Evolutionary conservation across 495 filamentous ascomycete genomes (phyloP), one percentile per base, ranked within the genome.

Genomic region (Penicillium mononematosum): DNA sequence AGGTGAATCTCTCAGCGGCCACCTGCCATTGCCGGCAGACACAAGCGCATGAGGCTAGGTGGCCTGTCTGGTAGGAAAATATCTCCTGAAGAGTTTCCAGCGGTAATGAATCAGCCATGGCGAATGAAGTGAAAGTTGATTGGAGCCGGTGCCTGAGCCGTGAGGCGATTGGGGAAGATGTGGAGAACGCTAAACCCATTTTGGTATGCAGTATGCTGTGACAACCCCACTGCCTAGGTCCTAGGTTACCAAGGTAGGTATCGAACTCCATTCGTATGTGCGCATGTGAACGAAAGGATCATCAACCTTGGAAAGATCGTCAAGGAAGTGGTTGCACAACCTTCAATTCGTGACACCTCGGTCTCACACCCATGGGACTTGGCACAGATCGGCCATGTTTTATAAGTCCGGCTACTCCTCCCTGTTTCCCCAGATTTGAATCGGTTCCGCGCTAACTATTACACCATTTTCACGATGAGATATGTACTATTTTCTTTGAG

Each of bases 401-500:
- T 45, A 55, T 55, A 46, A 55, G 10, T 2, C 17, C 7, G 11
- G 3, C 25, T 27, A 8, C 27, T 8, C 25, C 6, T 19, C 10
- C 43, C 11, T 24, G n/a, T 29, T 14, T 6, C 17, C 12, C 29
- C 39, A 16, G 31, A 50, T 46, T 24, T 19, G 38, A 31, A 5
- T 29, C 20, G 4, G 5, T 6, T 29, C 4, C 34, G 6, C 7
- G 6, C 6, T n/a, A 42, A 3, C 36, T 17, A 5, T 24, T 16
- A 50, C 50, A 56, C 19, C 27, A 32, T 27, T 44, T 38, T 24
- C 45, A 66, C 17, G 14, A 70, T 70, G 50, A 76, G 64, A 60
- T 36, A 70, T 25, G 10, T 71, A 8, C 72, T 83, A 1, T 75
- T 75, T 9, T 62, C 75, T 5, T 58, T 82, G 41, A 77, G 75